Evolutionary conservation across 2,329 filamentous ascomycete genomes (phyloP).

Genomic region (Achaetomium macrosporum): DNA sequence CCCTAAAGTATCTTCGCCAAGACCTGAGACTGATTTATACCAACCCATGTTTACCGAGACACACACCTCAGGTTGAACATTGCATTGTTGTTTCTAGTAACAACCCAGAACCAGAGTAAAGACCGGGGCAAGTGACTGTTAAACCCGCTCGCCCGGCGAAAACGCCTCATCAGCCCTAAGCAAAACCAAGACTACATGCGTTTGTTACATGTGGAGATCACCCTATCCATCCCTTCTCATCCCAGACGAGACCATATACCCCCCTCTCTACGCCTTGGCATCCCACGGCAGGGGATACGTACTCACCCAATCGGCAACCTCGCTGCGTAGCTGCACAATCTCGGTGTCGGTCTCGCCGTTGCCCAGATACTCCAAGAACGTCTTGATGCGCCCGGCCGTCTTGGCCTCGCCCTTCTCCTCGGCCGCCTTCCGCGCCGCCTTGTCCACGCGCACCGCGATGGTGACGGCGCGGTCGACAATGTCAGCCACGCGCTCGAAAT

Average conservation of each 20-base stretch:
- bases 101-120: background rate
- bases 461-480: conserved; percentile 79
- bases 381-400: conserved; percentile 57
- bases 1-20: too few relatives aligned
- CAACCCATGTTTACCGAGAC: background rate
- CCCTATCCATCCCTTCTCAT: background rate
- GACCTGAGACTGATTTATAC: background rate
- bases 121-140: conserved; percentile 18
- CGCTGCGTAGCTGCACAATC: conserved; percentile 65
- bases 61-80: background rate
- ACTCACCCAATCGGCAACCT: conserved; percentile 73
- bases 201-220: background rate
- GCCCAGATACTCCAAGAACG: conserved; percentile 62
- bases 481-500: conserved; percentile 81
- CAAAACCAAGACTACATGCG: background rate
- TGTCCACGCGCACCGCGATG: conserved; percentile 71
- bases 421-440: conserved; percentile 62
- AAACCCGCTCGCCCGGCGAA: conserved; percentile 16
- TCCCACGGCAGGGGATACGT: conserved; percentile 69
- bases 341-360: conserved; percentile 63
- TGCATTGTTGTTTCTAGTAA: background rate
- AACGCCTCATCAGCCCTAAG: conserved; percentile 2
- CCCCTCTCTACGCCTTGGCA: conserved; percentile 22
- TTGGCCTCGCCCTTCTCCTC: conserved; percentile 59
- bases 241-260: background rate